Percentiles rank a stretch among this genome's conserved stretches.
These are phyloP conservation scores for Arthroderma uncinatum DNA, from an alignment of 2,329 filamentous ascomycete species.

Conservation along the genomic window DNA sequence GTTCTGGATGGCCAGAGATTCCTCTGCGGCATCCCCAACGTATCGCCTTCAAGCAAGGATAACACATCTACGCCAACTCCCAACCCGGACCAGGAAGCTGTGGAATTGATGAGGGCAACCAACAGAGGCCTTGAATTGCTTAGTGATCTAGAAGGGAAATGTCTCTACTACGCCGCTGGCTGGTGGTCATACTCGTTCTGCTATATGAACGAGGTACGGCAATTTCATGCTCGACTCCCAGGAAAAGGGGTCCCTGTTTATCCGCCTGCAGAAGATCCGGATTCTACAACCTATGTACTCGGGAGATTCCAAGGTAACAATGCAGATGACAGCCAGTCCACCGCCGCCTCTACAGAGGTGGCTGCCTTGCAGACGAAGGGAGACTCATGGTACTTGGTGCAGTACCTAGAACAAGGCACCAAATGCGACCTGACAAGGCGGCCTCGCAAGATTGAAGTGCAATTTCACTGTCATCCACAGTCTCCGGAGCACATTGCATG, in stretches of 20 bases:
- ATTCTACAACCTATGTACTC: conserved; percentile 64
- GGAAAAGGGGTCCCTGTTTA: conserved; percentile 54
- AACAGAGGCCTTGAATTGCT: conserved; percentile 71
- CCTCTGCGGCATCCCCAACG: conserved; percentile 70
- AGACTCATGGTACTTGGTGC: conserved; percentile 74
- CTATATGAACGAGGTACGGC: conserved; percentile 74
- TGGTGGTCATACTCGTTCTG: conserved; percentile 98
- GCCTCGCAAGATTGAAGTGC: conserved; percentile 69
- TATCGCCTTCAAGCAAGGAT: conserved; percentile 52
- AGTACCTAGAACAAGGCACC: conserved; percentile 67
- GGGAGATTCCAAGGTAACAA: conserved; percentile 45
- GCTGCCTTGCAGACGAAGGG: conserved; percentile 70
- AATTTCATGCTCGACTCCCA: conserved; percentile 74
- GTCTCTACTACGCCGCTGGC: conserved; percentile 72
- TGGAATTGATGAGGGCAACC: conserved; percentile 66
- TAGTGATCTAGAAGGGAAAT: conserved; percentile 62
- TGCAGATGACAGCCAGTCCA: conserved; percentile 22
- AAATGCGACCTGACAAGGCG: conserved; percentile 75
- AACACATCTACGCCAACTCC: conserved; percentile 42
- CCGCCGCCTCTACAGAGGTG: conserved; percentile 25
- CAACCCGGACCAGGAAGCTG: conserved; percentile 57
- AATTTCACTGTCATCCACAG: conserved; percentile 68
- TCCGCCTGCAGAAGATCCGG: conserved; percentile 65
- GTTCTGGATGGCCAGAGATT: conserved; percentile 59
- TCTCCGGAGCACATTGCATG: conserved; percentile 67